Conservation (phyloP, 768 basidiomycete species). For the Favolaschia claudopus region DNA sequence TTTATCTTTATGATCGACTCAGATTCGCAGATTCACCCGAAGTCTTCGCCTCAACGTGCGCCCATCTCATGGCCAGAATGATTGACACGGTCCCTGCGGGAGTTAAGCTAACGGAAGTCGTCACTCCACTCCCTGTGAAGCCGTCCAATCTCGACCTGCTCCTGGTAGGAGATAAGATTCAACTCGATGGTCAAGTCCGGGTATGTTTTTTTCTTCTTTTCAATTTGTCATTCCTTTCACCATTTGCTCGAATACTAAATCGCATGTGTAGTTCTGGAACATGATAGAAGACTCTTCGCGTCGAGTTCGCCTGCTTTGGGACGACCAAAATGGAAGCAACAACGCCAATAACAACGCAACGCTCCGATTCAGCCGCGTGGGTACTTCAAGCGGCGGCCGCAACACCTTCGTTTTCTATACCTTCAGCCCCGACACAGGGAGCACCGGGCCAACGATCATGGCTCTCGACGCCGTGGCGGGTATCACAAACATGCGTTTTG, state of each 20-base stretch:
- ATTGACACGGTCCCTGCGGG: slow-evolving; percentile 7
- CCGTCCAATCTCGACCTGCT: background rate
- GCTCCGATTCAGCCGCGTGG: too few species aligned
- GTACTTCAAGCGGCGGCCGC: too few species aligned
- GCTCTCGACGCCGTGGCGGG: too few species aligned
- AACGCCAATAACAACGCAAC: too few species aligned
- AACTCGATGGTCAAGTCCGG: background rate
- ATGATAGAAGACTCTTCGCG: background rate
- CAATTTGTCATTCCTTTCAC: background rate
- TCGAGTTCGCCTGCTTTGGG: background rate
- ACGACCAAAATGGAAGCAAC: too few species aligned
- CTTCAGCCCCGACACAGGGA: too few species aligned
- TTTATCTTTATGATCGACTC: background rate
- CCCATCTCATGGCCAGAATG: slow-evolving; percentile 3
- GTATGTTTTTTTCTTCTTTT: too few species aligned
- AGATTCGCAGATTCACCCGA: slow-evolving; percentile 2
- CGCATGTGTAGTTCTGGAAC: slow-evolving; percentile 4
- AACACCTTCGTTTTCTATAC: too few species aligned
- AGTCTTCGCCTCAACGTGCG: slow-evolving; percentile 5
- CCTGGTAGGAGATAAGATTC: background rate
- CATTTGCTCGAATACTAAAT: background rate
- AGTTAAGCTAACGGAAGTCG: slow-evolving; percentile 3
- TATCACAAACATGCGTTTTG: too few species aligned
- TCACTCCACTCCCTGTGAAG: slow-evolving; percentile 5
- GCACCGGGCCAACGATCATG: too few species aligned